These are phyloP conservation scores for Floccularia luteovirens DNA, from an alignment of 768 basidiomycete species.

Conservation along the genomic window DNA sequence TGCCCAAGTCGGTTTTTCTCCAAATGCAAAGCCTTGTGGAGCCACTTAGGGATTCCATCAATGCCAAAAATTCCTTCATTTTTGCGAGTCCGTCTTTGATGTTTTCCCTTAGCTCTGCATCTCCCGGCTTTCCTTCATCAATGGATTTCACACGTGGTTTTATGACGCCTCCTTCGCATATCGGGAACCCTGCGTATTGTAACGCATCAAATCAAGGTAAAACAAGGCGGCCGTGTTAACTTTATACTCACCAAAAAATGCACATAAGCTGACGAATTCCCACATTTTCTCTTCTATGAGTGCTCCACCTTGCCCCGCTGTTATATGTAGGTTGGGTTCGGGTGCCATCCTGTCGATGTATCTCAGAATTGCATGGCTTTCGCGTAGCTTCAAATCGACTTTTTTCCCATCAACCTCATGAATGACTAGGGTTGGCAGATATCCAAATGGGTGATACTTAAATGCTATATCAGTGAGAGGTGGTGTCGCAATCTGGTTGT, in stretches of 20 bases:
- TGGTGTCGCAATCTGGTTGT: conserved; percentile 13
- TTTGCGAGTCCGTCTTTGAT: conserved; percentile 13
- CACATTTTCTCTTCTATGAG: conserved; percentile 23
- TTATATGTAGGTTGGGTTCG: conserved; percentile 16
- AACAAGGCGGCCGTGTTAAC: too few relatives aligned
- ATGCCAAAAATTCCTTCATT: conserved; percentile 13
- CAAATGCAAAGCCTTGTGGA: conserved; percentile 17
- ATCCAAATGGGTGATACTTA: conserved; percentile 22
- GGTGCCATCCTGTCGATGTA: conserved; percentile 22
- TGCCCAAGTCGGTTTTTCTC: conserved; percentile 19
- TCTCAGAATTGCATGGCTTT: conserved; percentile 23
- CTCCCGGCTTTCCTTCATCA: conserved; percentile 15
- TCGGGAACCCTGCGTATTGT: conserved; percentile 16
- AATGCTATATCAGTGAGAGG: conserved; percentile 14
- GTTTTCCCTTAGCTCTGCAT: conserved; percentile 12
- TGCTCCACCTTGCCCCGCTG: conserved; percentile 8
- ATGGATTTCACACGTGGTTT: conserved; percentile 20
- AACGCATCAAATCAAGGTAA: too few relatives aligned
- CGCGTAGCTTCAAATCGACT: conserved; percentile 17
- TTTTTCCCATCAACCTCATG: conserved; percentile 13
- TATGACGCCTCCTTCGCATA: conserved; percentile 19
- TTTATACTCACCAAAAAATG: conserved; percentile 17
- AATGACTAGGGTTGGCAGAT: conserved; percentile 22
- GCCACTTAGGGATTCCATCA: conserved; percentile 19
- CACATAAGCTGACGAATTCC: conserved; percentile 22